phyloP scores from a whole-genome alignment of 192 early-diverging fungal genomes.

The Phlyctochytrium arcticum region DNA sequence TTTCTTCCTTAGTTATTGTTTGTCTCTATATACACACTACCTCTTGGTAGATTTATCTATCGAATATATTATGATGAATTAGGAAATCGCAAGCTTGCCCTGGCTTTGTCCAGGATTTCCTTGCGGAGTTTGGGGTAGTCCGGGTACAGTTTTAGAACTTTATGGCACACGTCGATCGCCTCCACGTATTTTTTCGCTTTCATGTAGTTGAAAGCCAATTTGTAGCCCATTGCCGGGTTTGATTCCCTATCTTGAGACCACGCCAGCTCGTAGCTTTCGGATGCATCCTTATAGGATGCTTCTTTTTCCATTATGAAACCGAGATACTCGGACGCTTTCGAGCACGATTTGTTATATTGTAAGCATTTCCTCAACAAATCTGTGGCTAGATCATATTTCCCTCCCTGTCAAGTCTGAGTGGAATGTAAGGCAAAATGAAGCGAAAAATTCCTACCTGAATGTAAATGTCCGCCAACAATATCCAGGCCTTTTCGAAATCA shows the following conservation, averaged over 20 bases:
- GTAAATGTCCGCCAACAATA: slow-evolving; percentile 53
- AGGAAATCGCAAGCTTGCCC: neutral
- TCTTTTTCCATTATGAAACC: slow-evolving; percentile 60
- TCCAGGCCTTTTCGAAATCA: slow-evolving; percentile 50
- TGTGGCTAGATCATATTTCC: slow-evolving; percentile 54
- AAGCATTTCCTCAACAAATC: slow-evolving; percentile 42
- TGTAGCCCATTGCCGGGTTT: slow-evolving; percentile 51
- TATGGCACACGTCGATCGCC: slow-evolving; percentile 50
- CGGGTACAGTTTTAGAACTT: slow-evolving; percentile 43
- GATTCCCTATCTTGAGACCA: slow-evolving; percentile 46
- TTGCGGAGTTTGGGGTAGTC: slow-evolving; percentile 57
- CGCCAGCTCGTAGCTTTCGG: slow-evolving; percentile 43
- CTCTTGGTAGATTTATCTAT: too few relatives aligned
- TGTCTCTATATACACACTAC: too few relatives aligned
- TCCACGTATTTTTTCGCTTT: slow-evolving; percentile 51
- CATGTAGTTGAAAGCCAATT: slow-evolving; percentile 54
- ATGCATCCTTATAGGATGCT: slow-evolving; percentile 46
- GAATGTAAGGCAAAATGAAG: neutral
- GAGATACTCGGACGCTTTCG: slow-evolving; percentile 53
- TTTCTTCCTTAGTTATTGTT: too few relatives aligned
- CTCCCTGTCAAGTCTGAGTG: slow-evolving; percentile 31
- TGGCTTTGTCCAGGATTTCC: neutral
- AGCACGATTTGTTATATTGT: slow-evolving; percentile 40
- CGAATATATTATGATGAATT: too few relatives aligned
- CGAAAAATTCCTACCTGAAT: too few relatives aligned